phyloP scores from a whole-genome alignment of 192 early-diverging fungal species.

The Coemansia sp. region DNA sequence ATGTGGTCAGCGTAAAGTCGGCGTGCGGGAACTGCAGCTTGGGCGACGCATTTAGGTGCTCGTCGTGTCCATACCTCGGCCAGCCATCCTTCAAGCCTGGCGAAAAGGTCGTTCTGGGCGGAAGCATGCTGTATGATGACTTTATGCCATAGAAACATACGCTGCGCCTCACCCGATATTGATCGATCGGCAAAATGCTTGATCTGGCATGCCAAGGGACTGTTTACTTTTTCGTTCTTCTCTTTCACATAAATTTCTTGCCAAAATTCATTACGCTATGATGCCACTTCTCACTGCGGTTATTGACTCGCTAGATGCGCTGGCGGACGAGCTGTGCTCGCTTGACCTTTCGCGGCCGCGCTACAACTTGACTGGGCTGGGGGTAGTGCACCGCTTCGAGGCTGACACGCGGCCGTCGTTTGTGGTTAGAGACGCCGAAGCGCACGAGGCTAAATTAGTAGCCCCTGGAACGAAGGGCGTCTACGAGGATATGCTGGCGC shows the following conservation, averaged over 20 bases:
- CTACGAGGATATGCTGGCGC: slow-evolving; percentile 56
- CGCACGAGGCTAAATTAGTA: slow-evolving; percentile 52
- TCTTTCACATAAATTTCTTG: neutral
- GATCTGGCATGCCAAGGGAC: neutral
- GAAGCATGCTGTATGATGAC: slow-evolving; percentile 59
- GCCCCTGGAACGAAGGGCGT: slow-evolving; percentile 55
- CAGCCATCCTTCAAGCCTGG: slow-evolving; percentile 97
- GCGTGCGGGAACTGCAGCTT: slow-evolving; percentile 82
- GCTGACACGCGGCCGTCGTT: slow-evolving; percentile 40
- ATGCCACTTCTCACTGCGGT: slow-evolving; percentile 45
- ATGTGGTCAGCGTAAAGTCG: slow-evolving; percentile 61
- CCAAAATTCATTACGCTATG: neutral
- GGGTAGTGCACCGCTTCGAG: slow-evolving; percentile 47
- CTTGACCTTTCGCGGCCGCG: slow-evolving; percentile 45
- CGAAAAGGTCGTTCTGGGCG: slow-evolving; percentile 86
- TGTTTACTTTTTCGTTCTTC: neutral
- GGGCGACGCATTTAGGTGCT: slow-evolving; percentile 97
- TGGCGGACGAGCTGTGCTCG: slow-evolving; percentile 46
- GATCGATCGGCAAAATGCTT: neutral
- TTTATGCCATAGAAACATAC: slow-evolving; percentile 45
- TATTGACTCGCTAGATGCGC: slow-evolving; percentile 36
- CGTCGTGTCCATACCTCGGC: slow-evolving; percentile 92
- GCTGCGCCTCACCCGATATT: too few relatives aligned
- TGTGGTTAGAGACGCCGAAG: slow-evolving; percentile 43
- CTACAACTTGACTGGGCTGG: slow-evolving; percentile 42